Conservation (phyloP, 2,329 filamentous ascomycete species). For the Colletotrichum sp. region DNA sequence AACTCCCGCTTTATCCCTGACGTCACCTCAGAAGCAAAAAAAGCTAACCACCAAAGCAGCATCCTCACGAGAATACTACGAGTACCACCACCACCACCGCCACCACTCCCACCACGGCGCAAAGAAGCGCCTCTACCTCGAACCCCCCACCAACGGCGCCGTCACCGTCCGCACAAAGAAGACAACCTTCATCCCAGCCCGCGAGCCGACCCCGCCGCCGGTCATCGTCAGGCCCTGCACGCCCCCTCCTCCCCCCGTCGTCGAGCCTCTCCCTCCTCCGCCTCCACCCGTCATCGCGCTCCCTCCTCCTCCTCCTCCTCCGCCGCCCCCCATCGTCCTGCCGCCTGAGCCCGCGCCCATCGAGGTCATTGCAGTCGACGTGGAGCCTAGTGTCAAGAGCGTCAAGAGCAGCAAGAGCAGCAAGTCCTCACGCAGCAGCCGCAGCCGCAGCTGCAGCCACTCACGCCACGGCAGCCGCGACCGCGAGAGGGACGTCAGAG, state of each 20-base stretch:
- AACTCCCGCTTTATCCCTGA: neutral
- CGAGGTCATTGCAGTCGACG: slow-evolving; percentile 31
- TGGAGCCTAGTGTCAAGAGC: slow-evolving; percentile 26
- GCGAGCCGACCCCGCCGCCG: slow-evolving; percentile 34
- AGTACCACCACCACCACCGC: slow-evolving; percentile 23
- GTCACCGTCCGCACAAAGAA: slow-evolving; percentile 38
- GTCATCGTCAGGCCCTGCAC: slow-evolving; percentile 20
- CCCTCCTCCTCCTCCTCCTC: slow-evolving; percentile 16
- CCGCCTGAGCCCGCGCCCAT: slow-evolving; percentile 26
- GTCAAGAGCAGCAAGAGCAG: slow-evolving; percentile 22
- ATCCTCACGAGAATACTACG: slow-evolving; percentile 19
- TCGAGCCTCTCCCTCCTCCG: slow-evolving; percentile 25
- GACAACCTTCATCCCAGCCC: slow-evolving; percentile 44
- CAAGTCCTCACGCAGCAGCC: slow-evolving; percentile 26
- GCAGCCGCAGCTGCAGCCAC: slow-evolving; percentile 30
- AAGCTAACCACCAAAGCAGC: neutral
- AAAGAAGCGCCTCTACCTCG: slow-evolving; percentile 50
- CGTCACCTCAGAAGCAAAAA: neutral
- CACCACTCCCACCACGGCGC: slow-evolving; percentile 30
- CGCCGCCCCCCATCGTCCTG: slow-evolving; percentile 23
- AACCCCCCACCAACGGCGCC: slow-evolving; percentile 43
- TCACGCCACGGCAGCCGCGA: slow-evolving; percentile 25
- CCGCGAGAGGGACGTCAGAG: slow-evolving; percentile 25
- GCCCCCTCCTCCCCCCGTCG: slow-evolving; percentile 22
- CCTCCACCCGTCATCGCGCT: neutral